Evolutionary conservation across 2,329 filamentous ascomycete species (phyloP).

Genomic region (Hirsutella minnesotensis): DNA sequence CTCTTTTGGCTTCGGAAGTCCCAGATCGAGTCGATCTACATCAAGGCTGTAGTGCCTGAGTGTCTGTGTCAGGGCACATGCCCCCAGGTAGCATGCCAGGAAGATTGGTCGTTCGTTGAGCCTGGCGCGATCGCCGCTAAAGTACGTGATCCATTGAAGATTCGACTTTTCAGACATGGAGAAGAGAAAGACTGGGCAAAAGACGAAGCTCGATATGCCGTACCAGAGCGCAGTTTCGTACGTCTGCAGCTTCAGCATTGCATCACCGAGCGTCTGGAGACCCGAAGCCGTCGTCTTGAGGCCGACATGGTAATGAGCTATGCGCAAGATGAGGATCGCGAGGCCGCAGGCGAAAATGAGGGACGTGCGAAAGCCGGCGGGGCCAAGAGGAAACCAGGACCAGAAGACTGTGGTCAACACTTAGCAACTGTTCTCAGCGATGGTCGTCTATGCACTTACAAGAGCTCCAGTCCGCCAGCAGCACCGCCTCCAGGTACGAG

Average conservation of each 20-base stretch:
- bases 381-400: constrained; percentile 76
- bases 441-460: constrained; percentile 36
- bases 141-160: constrained; percentile 62
- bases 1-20: constrained; percentile 12
- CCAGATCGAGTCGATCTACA: constrained; percentile 50
- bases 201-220: constrained; percentile 63
- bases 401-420: constrained; percentile 49
- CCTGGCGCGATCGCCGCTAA: constrained; percentile 57
- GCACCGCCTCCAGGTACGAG: constrained; percentile 61
- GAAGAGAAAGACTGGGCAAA: constrained; percentile 72
- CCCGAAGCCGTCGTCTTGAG: constrained; percentile 58
- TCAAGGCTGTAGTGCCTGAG: constrained; percentile 59
- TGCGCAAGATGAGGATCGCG: constrained; percentile 71
- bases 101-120: constrained; percentile 84
- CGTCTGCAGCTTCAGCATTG: constrained; percentile 46
- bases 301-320: constrained; percentile 71
- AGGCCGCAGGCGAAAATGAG: constrained; percentile 69
- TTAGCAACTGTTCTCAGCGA: constrained; percentile 5
- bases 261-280: constrained; percentile 49
- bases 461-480: constrained; percentile 57
- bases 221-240: constrained; percentile 68
- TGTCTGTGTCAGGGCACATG: constrained; percentile 60
- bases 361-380: constrained; percentile 59
- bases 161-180: constrained; percentile 47
- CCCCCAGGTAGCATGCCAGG: constrained; percentile 56